A percentile compares a stretch with the other conserved stretches of the same genome.
Evolutionary conservation across 2,329 filamentous ascomycete species (phyloP).

Genomic region (Hypocreales sp.): DNA sequence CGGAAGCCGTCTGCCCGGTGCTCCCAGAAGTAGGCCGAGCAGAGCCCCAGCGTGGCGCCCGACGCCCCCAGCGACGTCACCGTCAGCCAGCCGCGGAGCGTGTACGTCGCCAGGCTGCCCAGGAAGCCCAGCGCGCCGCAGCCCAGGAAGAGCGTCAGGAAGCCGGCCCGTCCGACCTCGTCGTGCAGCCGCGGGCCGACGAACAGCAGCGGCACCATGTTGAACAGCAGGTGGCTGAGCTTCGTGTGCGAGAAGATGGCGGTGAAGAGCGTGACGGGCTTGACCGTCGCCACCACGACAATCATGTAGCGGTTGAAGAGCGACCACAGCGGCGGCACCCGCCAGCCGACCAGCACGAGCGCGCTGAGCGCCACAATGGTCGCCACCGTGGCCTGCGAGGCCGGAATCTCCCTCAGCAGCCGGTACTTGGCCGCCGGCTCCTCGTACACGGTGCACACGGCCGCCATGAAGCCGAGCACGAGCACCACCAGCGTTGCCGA

Average conservation of each 20-base stretch:
- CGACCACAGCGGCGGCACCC: constrained; percentile 47
- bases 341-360: constrained; percentile 42
- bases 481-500: constrained; percentile 31
- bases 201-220: constrained; percentile 51
- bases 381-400: constrained; percentile 48
- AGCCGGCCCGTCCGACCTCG: constrained; percentile 52
- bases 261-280: constrained; percentile 43
- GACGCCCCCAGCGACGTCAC: constrained; percentile 50
- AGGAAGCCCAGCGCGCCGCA: constrained; percentile 43
- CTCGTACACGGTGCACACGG: constrained; percentile 33
- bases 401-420: constrained; percentile 43
- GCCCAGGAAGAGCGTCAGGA: constrained; percentile 50
- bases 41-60: constrained; percentile 45
- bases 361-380: constrained; percentile 45
- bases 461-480: constrained; percentile 25
- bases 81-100: constrained; percentile 27
- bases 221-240: constrained; percentile 42
- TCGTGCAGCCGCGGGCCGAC: constrained; percentile 54
- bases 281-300: constrained; percentile 47
- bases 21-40: constrained; percentile 46
- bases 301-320: constrained; percentile 55
- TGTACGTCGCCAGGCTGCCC: constrained; percentile 35
- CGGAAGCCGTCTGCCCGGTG: constrained; percentile 40
- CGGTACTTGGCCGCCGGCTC: constrained; percentile 35
- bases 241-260: constrained; percentile 55